Conservation (phyloP, 2,329 filamentous ascomycete species). For the Trichophyton schoenleinii region DNA sequence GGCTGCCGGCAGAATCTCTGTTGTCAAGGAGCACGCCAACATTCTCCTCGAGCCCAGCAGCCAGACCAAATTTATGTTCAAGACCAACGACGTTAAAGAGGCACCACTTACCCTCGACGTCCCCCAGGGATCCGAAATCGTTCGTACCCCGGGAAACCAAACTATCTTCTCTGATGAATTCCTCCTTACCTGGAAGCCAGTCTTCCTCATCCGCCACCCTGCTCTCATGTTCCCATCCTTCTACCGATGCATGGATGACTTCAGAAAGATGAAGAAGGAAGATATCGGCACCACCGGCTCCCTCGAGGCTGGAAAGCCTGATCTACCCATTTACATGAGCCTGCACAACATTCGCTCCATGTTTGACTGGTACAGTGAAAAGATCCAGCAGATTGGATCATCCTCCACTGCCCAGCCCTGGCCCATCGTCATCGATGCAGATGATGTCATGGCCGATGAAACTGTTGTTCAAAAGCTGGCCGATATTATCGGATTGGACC, state of each 20-base stretch:
- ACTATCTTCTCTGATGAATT: conserved; percentile 27
- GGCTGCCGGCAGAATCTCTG: conserved; percentile 19
- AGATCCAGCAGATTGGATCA: conserved; percentile 8
- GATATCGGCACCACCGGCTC: conserved; percentile 10
- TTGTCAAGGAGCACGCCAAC: conserved; percentile 27
- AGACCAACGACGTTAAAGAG: conserved; percentile 1
- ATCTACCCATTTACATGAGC: conserved; percentile 19
- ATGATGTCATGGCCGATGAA: conserved; percentile 26
- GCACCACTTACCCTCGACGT: conserved; percentile 6
- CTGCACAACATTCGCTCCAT: conserved; percentile 23
- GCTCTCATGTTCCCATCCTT: conserved; percentile 29
- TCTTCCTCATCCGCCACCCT: conserved; percentile 31
- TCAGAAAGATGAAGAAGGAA: conserved; percentile 13
- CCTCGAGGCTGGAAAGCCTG: conserved; percentile 10
- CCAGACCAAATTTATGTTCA: conserved; percentile 4
- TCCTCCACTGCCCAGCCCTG: conserved; percentile 2
- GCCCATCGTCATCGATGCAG: conserved; percentile 27
- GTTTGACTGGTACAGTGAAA: conserved; percentile 24
- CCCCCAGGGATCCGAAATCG: conserved; percentile 5
- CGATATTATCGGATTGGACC: conserved; percentile 22
- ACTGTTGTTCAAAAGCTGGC: conserved; percentile 20
- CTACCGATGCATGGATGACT: conserved; percentile 21
- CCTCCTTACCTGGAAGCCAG: conserved; percentile 22
- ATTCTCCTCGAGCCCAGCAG: conserved; percentile 6
- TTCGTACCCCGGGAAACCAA: conserved; percentile 21